Conservation (phyloP, 192 early-diverging fungal genomes). For the Coemansia aciculifera region DNA sequence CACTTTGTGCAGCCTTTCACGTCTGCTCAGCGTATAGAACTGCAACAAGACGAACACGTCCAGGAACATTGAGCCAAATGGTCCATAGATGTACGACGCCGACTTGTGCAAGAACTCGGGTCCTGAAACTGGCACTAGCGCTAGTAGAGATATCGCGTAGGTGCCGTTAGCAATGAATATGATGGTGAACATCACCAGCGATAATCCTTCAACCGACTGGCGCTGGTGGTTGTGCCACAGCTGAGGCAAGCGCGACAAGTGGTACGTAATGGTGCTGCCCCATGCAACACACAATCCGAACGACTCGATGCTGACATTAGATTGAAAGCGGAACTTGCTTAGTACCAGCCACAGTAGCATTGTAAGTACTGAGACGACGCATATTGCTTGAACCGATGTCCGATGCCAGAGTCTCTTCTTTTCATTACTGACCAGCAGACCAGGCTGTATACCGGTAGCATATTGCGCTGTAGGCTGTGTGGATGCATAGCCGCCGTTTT, state of each 20-base stretch:
- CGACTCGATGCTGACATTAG: background rate
- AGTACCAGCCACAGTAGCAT: constrained; percentile 9
- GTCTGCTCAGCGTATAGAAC: constrained; percentile 12
- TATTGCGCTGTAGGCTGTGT: background rate
- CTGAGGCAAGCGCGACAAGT: constrained; percentile 74
- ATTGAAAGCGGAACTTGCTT: background rate
- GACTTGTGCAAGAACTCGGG: constrained; percentile 14
- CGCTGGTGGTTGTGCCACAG: constrained; percentile 66
- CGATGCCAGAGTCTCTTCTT: constrained; percentile 5
- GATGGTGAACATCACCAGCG: constrained; percentile 67
- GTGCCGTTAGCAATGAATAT: constrained; percentile 70
- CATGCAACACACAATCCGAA: constrained; percentile 68
- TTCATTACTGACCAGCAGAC: too few species aligned
- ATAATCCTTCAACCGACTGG: constrained; percentile 70
- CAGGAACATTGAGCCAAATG: constrained; percentile 21
- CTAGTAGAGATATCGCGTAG: constrained; percentile 31
- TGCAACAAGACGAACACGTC: constrained; percentile 21
- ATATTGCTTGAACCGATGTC: background rate
- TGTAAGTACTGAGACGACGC: background rate
- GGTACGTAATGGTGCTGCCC: constrained; percentile 65
- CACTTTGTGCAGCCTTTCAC: background rate
- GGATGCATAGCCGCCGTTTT: background rate
- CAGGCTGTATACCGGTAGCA: background rate
- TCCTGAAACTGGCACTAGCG: constrained; percentile 50
- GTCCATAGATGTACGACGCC: constrained; percentile 26